Evolutionary conservation across 371 early-diverging fungal species (phyloP).

Genomic region (Mortierella sp.): DNA sequence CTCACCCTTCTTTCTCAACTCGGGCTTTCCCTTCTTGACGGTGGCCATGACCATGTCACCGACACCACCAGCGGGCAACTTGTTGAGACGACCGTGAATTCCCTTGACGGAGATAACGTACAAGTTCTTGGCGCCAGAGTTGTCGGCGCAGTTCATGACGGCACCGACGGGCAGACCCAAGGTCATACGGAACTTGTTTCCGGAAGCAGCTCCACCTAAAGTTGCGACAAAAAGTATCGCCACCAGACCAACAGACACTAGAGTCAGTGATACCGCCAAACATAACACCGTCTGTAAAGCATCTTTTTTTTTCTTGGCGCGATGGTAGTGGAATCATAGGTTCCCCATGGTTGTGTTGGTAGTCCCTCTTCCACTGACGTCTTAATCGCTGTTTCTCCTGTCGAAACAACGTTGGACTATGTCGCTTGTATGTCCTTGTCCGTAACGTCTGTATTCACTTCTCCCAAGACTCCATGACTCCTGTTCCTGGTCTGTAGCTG

Average conservation of each 20-base stretch:
- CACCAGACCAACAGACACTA: neutral
- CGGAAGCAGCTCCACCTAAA: conserved; percentile 78
- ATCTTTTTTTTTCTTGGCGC: neutral
- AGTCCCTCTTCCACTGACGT: neutral
- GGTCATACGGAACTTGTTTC: conserved; percentile 99
- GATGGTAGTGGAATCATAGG: neutral
- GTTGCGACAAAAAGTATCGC: neutral
- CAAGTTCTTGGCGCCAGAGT: conserved; percentile 99
- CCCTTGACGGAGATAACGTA: conserved; percentile 99
- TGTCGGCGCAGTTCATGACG: conserved; percentile 99
- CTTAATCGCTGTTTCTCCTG: neutral
- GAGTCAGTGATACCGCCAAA: neutral
- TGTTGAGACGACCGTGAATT: conserved; percentile 97
- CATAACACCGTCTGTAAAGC: neutral
- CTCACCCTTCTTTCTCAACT: conserved; percentile 99
- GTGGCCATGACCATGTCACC: conserved; percentile 99
- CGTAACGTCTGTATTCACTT: neutral
- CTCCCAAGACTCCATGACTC: neutral
- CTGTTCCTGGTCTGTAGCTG: neutral
- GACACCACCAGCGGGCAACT: conserved; percentile 99
- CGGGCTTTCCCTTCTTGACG: conserved; percentile 99
- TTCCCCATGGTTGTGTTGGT: neutral
- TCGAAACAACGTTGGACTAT: neutral
- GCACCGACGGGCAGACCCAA: conserved; percentile 99
- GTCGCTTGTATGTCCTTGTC: neutral